Base-by-base conservation (phyloP, 129 eudicot genomes). In the Flaveria robusta region DNA sequence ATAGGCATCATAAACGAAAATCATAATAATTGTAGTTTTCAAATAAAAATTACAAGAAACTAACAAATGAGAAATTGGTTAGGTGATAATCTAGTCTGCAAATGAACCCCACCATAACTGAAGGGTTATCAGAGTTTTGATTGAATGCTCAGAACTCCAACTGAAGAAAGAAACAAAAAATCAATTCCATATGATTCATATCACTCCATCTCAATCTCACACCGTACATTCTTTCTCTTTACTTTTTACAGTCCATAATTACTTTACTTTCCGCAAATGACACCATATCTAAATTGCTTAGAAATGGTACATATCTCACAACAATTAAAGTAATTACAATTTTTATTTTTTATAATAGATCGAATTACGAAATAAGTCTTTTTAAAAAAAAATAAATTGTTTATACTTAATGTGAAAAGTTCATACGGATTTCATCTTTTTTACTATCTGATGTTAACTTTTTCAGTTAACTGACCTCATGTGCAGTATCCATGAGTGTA, bases 51-150 rank as follows among this genome's bases (percentile, higher is more conserved):
- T 42, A 34, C n/a, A 12, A 51, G 37, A 52, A 16, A 27, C n/a
- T 29, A 71, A 4, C 15, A 54, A n/a, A 50, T 50, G 24, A 10
- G 49, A 64, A 34, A 37, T 50, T 51, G 55, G 80, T 52, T 43
- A 41, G 50, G 50, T 51, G 69, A 66, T 74, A 77, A 77, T 77
- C 74, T 67, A 54, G 68, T 76, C 74, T 77, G 74, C 74, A 77
- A 31, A 15, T 15, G 58, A 42, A 67, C 81, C 80, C 80, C 81
- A 68, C 74, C 74, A 65, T 42, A 76, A 37, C 39, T 0, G 39
- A 34, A 51, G 80, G 26, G 59, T 52, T 42, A 34, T 76, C 74
- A 66, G 55, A 52, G 66, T 76, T 76, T 76, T 76, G 66, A 76
- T 76, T 49, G 73, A 66, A 34, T 34, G 69, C 41, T 74, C 20